Evolutionary conservation across 805 yeast species (phyloP).

Genomic region (Ogataea wickerhamii): DNA sequence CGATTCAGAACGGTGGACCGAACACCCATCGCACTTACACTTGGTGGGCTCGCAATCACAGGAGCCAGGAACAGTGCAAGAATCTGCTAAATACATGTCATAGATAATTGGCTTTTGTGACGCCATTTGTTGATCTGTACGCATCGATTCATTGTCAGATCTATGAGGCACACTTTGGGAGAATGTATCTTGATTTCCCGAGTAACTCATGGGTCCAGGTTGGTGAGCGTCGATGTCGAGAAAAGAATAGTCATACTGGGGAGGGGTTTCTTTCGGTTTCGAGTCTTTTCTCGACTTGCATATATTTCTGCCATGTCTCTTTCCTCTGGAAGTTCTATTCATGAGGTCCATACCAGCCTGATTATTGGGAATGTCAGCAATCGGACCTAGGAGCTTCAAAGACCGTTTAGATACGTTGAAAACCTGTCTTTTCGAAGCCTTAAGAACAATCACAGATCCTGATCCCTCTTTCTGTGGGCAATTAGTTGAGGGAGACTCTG

Average conservation of each 20-base stretch:
- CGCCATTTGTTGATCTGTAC: no score
- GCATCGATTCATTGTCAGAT: no score
- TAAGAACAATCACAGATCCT: constrained; percentile 30
- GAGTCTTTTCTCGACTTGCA: constrained; percentile 11
- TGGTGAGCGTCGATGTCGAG: no score
- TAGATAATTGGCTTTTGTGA: constrained; percentile 13
- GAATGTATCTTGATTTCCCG: no score
- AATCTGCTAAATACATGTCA: constrained; percentile 31
- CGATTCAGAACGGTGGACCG: constrained; percentile 22
- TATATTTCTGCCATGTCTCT: constrained; percentile 17
- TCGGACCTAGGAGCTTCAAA: constrained; percentile 32
- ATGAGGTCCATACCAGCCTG: constrained; percentile 31
- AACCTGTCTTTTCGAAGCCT: constrained; percentile 35
- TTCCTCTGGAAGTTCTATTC: constrained; percentile 19
- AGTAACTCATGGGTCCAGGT: no score
- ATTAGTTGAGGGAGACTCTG: constrained; percentile 1
- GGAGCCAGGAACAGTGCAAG: constrained; percentile 34
- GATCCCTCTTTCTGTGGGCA: constrained; percentile 8
- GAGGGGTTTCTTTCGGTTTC: constrained; percentile 1
- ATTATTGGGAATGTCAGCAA: constrained; percentile 31
- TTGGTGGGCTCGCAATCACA: constrained; percentile 32
- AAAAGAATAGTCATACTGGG: no score
- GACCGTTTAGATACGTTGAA: constrained; percentile 35
- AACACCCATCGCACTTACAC: constrained; percentile 32
- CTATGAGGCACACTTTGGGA: no score